A percentile compares a stretch with the other conserved stretches of the same genome.
Conservation (phyloP, 106 monocot species). For the Dioscorea alata region DNA sequence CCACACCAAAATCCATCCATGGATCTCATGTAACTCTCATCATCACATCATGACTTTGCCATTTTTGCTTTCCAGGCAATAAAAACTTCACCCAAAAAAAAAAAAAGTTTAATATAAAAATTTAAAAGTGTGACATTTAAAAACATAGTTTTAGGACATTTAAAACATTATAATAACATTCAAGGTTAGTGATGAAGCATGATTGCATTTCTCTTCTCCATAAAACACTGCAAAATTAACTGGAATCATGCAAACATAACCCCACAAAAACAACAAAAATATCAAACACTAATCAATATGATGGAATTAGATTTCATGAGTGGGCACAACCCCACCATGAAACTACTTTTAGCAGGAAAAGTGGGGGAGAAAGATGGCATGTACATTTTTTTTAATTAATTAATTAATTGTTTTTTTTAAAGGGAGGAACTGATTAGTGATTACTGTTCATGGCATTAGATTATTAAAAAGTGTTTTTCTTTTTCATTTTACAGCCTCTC, state of each 20-base stretch:
- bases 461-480: background rate
- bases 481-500: background rate
- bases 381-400: background rate
- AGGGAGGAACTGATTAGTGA: background rate
- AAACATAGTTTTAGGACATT: too few species aligned
- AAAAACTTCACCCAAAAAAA: too few species aligned
- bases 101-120: background rate
- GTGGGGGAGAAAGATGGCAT: background rate
- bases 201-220: constrained; percentile 5
- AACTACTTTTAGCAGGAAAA: background rate
- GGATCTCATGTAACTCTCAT: background rate
- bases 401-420: too few species aligned
- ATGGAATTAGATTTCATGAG: background rate
- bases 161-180: background rate
- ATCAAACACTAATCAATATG: background rate
- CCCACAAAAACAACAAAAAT: background rate
- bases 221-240: background rate
- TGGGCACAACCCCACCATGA: background rate
- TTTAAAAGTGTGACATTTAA: too few species aligned
- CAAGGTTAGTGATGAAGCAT: constrained; percentile 6
- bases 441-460: background rate
- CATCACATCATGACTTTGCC: background rate
- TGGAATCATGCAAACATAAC: constrained; percentile 7
- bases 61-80: background rate
- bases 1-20: background rate